Percentiles rank a stretch among this genome's conserved stretches.
Conservation (phyloP, 306 rosid genomes). For the Pyrus bretschneideri region DNA sequence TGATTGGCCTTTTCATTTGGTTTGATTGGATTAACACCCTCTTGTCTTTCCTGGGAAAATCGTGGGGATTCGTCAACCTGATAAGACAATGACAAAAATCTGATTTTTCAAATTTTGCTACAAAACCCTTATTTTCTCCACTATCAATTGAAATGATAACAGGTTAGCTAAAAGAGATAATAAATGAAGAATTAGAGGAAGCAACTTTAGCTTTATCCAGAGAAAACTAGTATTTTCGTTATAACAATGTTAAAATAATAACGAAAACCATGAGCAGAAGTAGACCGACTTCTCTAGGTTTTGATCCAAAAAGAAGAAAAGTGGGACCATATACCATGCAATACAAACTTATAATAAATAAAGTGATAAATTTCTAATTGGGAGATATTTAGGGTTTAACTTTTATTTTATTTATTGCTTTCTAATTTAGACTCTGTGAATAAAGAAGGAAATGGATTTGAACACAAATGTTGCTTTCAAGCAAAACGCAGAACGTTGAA, state of each 20-base stretch:
- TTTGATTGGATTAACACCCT: not conserved
- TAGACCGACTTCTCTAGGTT: too few species aligned
- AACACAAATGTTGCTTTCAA: too few species aligned
- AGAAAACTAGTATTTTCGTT: not conserved
- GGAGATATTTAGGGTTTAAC: too few species aligned
- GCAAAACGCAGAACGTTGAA: too few species aligned
- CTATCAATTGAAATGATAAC: too few species aligned
- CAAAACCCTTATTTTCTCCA: not conserved
- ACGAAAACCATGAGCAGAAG: too few species aligned
- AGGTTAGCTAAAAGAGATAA: not conserved
- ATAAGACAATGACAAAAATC: not conserved
- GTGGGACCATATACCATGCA: too few species aligned
- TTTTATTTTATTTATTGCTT: too few species aligned
- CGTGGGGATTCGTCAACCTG: not conserved
- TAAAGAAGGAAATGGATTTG: too few species aligned
- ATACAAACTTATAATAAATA: not conserved
- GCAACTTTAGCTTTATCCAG: not conserved
- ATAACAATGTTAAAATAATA: too few species aligned
- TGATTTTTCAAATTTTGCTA: not conserved
- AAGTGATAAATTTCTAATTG: not conserved
- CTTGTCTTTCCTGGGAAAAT: conserved; percentile 11
- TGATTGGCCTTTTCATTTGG: not conserved
- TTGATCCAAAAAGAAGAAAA: too few species aligned
- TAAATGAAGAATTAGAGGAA: not conserved
- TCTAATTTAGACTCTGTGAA: too few species aligned